Evolutionary conservation across 2,329 filamentous ascomycete species (phyloP), one percentile per base, ranked within the genome.

Genomic region (Paraphaeosphaeria minitans): DNA sequence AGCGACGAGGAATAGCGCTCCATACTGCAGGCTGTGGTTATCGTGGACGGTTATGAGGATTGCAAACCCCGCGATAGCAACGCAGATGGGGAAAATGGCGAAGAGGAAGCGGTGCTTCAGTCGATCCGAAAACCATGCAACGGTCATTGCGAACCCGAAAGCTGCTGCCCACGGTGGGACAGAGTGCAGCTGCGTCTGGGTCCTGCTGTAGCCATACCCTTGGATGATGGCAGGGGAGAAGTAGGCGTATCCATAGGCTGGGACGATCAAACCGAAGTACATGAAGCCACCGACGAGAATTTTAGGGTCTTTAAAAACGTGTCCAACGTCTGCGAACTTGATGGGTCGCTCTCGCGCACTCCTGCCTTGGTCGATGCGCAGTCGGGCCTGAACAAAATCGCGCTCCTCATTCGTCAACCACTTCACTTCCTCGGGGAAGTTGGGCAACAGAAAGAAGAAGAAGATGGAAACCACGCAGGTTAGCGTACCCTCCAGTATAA

Each of bases 1-100:
- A 1, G 91, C 89, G 51, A 96, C 86, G 33, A 97, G 80, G 80
- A 96, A 96, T 0, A 97, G 83, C 0, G 89, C 91, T 0, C 82
- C 89, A 69, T 97, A 97, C 74, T 95, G 85, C 7, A 91, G 78
- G 13, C 83, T 62, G 0, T 79, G 80, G 73, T 92, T 85, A 71
- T 90, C 78, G 74, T 94, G 89, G 5, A 94, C 85, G 12, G 81
- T 80, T 50, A 96, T 79, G 8, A 97, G 83, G 60, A 94, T 91
- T 3, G 80, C 86, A 65, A 96, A 94, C 1, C 92, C 93, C 0
- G 85, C 73, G 53, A 97, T 89, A 48, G 87, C 81, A 22, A 96
- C 75, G 60, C 80, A 82, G 62, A 93, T 90, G 3, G 89, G 86
- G 33, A 87, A 76, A 9, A 96, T 75, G 39, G 88, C 83, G 74